Base-by-base conservation (phyloP, 257 asterid genomes). In the Solanum megistacrolobum region DNA sequence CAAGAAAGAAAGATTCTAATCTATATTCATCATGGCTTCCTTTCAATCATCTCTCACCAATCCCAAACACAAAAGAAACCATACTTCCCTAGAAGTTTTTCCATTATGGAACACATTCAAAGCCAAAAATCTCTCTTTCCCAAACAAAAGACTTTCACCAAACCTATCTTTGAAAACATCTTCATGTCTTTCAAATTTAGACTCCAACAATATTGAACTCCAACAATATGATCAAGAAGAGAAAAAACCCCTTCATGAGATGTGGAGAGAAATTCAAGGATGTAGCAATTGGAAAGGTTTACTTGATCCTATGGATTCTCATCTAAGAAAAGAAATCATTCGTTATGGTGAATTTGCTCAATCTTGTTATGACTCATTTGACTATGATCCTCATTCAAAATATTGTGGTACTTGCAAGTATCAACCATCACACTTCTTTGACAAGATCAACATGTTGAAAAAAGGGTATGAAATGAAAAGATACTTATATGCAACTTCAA, bases 351-450 rank as follows among this genome's bases (percentile, higher is more conserved):
- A 95, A 68, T 92, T 94, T 92, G 96, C 98, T 0, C 98, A 94
- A 66, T 94, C 98, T 11, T 62, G 96, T 91, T 96, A 94, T 88
- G 98, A 96, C 62, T 95, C 96, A 3, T 96, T 96, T 91, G 98
- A 96, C 83, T 96, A 91, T 90, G 98, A 96, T 88, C 97, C 95
- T 20, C 89, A 93, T 91, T 95, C 98, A 23, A 95, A 91, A 23
- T 94, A 94, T 89, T 95, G 98, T 91, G 98, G 98, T 84, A 93
- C 97, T 3, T 95, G 98, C 88, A 94, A 94, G 72, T 95, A 94
- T 89, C 83, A 71, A 13, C 92, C 92, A 9, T 39, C 90, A 21
- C 87, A 90, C 3, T 95, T 94, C 91, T 94, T 95, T 87, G 88
- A 91, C 6, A 90, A 91, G 20, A 87, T 94, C 31, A 93, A 91